These are phyloP conservation scores for Lepiota venenata DNA, from an alignment of 768 basidiomycete genomes.

Conservation along the genomic window DNA sequence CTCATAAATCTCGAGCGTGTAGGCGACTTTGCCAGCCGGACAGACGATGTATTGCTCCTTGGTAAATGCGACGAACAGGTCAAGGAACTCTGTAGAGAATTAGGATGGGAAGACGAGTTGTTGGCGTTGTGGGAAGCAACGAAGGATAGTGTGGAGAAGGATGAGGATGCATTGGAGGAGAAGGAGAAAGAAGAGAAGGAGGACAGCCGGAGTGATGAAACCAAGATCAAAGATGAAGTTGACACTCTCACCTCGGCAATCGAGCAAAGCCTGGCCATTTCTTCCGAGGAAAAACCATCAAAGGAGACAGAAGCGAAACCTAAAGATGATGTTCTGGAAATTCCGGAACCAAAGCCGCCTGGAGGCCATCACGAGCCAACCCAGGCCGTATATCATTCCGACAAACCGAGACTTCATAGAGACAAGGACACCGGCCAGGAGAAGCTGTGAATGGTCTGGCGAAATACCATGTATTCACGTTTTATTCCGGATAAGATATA, in stretches of 20 bases:
- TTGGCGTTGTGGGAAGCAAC: constrained; percentile 54
- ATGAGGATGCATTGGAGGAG: constrained; percentile 11
- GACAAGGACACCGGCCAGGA: not conserved
- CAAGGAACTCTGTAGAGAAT: constrained; percentile 52
- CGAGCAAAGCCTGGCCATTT: constrained; percentile 22
- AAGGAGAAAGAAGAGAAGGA: constrained; percentile 17
- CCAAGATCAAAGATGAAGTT: constrained; percentile 25
- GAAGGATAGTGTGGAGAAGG: constrained; percentile 20
- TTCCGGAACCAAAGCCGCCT: not conserved
- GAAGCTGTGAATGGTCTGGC: too few species aligned
- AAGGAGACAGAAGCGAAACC: not conserved
- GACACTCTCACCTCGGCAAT: constrained; percentile 31
- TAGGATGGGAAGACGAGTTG: constrained; percentile 76
- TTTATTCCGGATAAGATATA: constrained; percentile 34
- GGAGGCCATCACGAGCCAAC: too few species aligned
- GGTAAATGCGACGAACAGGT: constrained; percentile 74
- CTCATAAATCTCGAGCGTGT: constrained; percentile 86
- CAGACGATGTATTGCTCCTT: constrained; percentile 61
- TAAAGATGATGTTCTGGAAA: not conserved
- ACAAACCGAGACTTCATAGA: too few species aligned
- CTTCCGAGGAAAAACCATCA: constrained; percentile 3
- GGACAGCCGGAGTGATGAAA: constrained; percentile 15
- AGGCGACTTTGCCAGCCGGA: constrained; percentile 53
- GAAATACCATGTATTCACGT: not conserved
- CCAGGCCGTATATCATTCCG: too few species aligned